Conservation (phyloP, 139 green algal genomes). For the Asterochloris erici region DNA sequence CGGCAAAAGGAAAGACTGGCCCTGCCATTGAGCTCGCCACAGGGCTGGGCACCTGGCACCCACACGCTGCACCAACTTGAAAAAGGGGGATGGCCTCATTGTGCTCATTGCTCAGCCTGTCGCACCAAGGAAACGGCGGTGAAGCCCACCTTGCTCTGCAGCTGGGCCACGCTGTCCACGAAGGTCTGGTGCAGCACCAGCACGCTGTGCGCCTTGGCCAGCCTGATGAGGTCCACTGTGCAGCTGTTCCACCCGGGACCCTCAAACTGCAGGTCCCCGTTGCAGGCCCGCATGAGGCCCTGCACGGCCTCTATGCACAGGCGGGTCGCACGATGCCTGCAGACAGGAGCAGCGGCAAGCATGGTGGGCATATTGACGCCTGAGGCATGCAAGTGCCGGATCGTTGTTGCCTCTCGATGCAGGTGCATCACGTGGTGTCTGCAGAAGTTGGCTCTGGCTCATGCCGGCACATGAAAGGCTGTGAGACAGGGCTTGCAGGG, state of each 20-base stretch:
- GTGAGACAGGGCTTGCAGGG: slow-evolving; percentile 11
- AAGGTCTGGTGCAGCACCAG: slow-evolving; percentile 61
- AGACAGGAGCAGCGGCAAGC: not conserved
- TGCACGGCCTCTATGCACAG: slow-evolving; percentile 30
- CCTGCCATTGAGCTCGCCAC: no score
- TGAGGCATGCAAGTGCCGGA: not conserved
- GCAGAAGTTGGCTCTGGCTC: no score
- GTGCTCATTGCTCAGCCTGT: no score
- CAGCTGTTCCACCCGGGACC: slow-evolving; percentile 71
- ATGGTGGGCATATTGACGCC: not conserved
- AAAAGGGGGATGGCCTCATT: no score
- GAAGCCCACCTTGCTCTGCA: slow-evolving; percentile 2
- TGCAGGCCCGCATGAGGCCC: slow-evolving; percentile 26
- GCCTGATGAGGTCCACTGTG: slow-evolving; percentile 67
- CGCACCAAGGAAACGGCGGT: no score
- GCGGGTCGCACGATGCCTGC: slow-evolving; percentile 42
- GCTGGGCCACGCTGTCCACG: slow-evolving; percentile 31
- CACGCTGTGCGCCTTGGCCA: slow-evolving; percentile 52
- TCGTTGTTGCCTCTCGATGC: no score
- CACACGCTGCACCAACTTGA: no score
- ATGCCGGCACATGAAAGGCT: no score
- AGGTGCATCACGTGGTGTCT: no score
- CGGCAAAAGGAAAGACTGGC: no score
- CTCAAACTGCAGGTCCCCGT: slow-evolving; percentile 62
- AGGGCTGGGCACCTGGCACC: no score